Base-by-base conservation (phyloP, 495 filamentous ascomycete genomes). In the Trichoderma parareesei region DNA sequence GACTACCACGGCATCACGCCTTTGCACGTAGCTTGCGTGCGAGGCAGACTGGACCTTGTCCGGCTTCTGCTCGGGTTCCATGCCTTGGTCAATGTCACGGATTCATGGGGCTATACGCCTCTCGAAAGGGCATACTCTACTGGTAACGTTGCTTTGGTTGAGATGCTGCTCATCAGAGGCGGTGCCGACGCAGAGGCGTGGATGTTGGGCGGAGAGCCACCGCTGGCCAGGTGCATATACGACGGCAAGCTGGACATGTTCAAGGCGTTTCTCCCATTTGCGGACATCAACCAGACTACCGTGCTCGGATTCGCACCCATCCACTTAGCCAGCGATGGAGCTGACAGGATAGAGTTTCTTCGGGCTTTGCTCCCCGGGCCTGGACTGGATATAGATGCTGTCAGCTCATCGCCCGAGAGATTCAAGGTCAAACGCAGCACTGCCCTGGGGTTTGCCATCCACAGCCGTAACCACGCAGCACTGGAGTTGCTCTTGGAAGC, bases 161-260 rank as follows among this genome's bases (percentile, higher is more conserved):
- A 33, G 49, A 57, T 57, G 49, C 49, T 57, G 49, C 49, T 57
- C 49, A 37, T 57, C 4, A 10, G 13, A 9, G 20, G n/a, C 20
- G 49, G 49, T 35, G 49, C 49, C 3, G 49, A 57, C 20, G 49
- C n/a, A 33, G 20, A 57, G 8, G 49, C 49, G 14, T 57, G 49
- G 49, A 57, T 57, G 49, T n/a, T 57, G 20, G 49, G 49, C 13
- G 49, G 49, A 57, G 49, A 57, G 20, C 49, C 49, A 57, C 49
- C 49, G 1, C 33, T 57, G 20, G 20, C 49, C 33, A 57, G 33
- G 35, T 57, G 49, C 20, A 57, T 57, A 57, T 57, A 11, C 11
- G 49, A 57, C 33, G 49, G 49, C 4, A 33, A 37, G 8, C 49
- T 57, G 1, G 49, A 57, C n/a, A 57, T 57, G 49, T 57, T 57